Conservation (phyloP, 2,329 filamentous ascomycete genomes). For the Samsoniella hepiali region DNA sequence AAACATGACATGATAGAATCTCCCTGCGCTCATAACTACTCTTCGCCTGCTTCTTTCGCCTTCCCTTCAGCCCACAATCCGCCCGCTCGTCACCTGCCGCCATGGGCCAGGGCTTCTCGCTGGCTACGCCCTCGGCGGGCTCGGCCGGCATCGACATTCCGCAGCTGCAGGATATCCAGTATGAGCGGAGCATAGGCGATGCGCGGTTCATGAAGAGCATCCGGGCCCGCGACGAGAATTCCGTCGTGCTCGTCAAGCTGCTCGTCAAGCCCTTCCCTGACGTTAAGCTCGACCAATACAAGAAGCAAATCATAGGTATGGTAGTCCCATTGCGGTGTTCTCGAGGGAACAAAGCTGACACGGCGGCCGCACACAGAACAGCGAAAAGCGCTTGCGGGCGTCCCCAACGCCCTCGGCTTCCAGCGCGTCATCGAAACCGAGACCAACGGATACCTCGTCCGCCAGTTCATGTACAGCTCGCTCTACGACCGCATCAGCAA, state of each 20-base stretch:
- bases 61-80: not conserved
- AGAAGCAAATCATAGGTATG: conserved; percentile 68
- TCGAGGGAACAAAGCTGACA: not conserved
- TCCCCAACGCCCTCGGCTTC: conserved; percentile 89
- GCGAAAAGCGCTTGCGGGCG: conserved; percentile 70
- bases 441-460: conserved; percentile 86
- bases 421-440: conserved; percentile 89
- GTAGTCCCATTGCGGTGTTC: too few species aligned
- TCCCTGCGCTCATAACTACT: not conserved
- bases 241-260: conserved; percentile 89
- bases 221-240: conserved; percentile 83
- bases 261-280: conserved; percentile 87
- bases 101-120: conserved; percentile 97
- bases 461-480: conserved; percentile 94
- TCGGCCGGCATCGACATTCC: conserved; percentile 91
- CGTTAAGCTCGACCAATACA: conserved; percentile 77
- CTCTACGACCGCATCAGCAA: conserved; percentile 97
- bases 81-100: not conserved
- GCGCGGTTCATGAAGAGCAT: conserved; percentile 97
- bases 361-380: conserved; percentile 55
- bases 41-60: not conserved
- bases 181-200: conserved; percentile 88
- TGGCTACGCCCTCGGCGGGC: conserved; percentile 86
- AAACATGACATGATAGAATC: conserved; percentile 6
- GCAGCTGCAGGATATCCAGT: conserved; percentile 84